Evolutionary conservation across 129 eudicot genomes (phyloP).

Genomic region (Deinandra increscens): DNA sequence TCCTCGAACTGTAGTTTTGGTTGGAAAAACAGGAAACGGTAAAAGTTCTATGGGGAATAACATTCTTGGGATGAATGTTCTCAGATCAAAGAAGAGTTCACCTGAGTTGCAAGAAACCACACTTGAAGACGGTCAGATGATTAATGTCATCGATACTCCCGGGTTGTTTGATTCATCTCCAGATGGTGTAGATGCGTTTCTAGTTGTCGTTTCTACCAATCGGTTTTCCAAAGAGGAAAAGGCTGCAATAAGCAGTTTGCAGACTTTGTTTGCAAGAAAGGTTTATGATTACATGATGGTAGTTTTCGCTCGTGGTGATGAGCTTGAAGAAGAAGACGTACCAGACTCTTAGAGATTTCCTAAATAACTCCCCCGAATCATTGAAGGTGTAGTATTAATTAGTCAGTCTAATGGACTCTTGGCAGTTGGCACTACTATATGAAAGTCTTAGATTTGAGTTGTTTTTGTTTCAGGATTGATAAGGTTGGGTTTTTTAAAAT

Average conservation of each 20-base stretch:
- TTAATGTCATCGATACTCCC: conserved; percentile 1
- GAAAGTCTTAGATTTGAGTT: no score
- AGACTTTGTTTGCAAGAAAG: conserved; percentile 55
- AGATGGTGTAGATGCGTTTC: conserved; percentile 74
- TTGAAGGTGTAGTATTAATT: no score
- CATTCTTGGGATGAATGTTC: background rate
- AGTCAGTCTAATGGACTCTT: no score
- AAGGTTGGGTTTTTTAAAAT: no score
- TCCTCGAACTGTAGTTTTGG: background rate
- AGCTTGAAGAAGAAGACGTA: conserved; percentile 54
- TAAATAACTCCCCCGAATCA: conserved; percentile 40
- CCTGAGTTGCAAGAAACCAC: background rate
- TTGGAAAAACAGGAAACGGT: background rate
- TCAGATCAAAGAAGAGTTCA: background rate
- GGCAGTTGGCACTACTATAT: no score
- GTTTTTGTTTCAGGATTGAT: no score
- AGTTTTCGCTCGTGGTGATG: conserved; percentile 81
- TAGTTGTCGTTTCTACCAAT: conserved; percentile 54
- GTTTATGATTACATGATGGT: conserved; percentile 67
- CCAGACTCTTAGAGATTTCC: conserved; percentile 47
- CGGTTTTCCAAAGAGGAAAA: conserved; percentile 63
- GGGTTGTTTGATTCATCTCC: conserved; percentile 63
- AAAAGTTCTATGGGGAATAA: conserved; percentile 1
- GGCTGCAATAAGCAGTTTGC: conserved; percentile 48
- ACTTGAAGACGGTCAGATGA: background rate